Percentiles rank a stretch among this genome's conserved stretches.
Conservation (phyloP, 2,329 filamentous ascomycete genomes). For the Nigrospora oryzae region DNA sequence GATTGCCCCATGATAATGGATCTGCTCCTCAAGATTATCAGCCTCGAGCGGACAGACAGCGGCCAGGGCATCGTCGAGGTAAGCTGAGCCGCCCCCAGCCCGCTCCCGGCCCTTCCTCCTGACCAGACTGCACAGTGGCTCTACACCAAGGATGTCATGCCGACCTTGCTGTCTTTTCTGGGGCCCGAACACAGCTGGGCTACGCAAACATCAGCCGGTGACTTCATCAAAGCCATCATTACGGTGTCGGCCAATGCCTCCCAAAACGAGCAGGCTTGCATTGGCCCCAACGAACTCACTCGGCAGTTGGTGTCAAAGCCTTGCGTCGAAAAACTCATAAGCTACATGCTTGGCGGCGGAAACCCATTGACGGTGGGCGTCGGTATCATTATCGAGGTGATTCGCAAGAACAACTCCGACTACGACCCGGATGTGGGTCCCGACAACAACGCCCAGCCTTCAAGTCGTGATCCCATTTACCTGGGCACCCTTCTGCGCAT, state of each 20-base stretch:
- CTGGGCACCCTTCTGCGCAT: slow-evolving; percentile 80
- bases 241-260: slow-evolving; percentile 98
- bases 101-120: slow-evolving; percentile 6
- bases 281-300: slow-evolving; percentile 93
- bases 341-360: slow-evolving; percentile 85
- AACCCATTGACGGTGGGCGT: slow-evolving; percentile 94
- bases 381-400: slow-evolving; percentile 96
- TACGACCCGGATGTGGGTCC: slow-evolving; percentile 90
- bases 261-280: slow-evolving; percentile 97
- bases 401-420: slow-evolving; percentile 98
- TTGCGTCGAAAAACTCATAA: slow-evolving; percentile 78
- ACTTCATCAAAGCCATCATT: slow-evolving; percentile 97
- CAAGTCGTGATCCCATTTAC: slow-evolving; percentile 88
- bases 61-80: slow-evolving; percentile 92
- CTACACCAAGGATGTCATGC: slow-evolving; percentile 80
- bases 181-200: slow-evolving; percentile 78
- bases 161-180: slow-evolving; percentile 77
- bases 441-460: slow-evolving; percentile 70
- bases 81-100: slow-evolving; percentile 21
- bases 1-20: slow-evolving; percentile 99
- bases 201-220: slow-evolving; percentile 91
- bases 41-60: slow-evolving; percentile 83
- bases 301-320: slow-evolving; percentile 83
- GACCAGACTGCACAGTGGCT: slow-evolving; percentile 59
- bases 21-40: slow-evolving; percentile 91